Evolutionary conservation across 169 alveolate species (phyloP).

Genomic region (Cryptosporidium sp.): DNA sequence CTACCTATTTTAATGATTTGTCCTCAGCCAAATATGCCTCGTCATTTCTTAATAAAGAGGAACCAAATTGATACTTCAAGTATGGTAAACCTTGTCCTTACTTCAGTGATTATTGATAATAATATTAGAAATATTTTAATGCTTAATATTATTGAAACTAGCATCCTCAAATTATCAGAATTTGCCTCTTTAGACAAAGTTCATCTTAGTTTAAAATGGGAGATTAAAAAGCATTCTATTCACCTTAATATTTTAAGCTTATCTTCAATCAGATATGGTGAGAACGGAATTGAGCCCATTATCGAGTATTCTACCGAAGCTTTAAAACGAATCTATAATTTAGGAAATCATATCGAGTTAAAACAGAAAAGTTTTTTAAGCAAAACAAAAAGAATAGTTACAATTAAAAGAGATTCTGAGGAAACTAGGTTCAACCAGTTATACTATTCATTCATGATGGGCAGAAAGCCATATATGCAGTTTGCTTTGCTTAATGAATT

Average conservation of each 20-base stretch:
- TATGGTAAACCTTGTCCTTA: not conserved
- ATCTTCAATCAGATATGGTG: conserved; percentile 17
- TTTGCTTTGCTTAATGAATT: conserved; percentile 3
- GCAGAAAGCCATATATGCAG: conserved; percentile 11
- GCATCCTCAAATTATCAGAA: not conserved
- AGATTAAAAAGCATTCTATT: conserved; percentile 17
- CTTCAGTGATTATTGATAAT: conserved; percentile 11
- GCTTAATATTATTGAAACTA: not conserved
- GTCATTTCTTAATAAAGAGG: conserved; percentile 18
- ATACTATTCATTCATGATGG: conserved; percentile 33
- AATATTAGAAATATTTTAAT: conserved; percentile 21
- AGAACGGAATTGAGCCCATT: conserved; percentile 21
- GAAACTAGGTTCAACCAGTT: conserved; percentile 27
- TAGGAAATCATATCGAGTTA: not conserved
- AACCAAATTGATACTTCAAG: conserved; percentile 1
- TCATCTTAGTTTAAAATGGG: conserved; percentile 19
- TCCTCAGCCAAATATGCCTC: not conserved
- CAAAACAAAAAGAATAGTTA: conserved; percentile 14
- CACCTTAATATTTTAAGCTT: conserved; percentile 29
- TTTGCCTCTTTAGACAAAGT: not conserved
- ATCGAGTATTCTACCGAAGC: conserved; percentile 27
- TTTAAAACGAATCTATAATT: not conserved
- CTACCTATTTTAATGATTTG: conserved; percentile 32
- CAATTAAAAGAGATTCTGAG: not conserved
- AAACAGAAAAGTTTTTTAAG: not conserved